Evolutionary conservation across 2,329 filamentous ascomycete genomes (phyloP).

Genomic region (Cladorrhinum sp.): DNA sequence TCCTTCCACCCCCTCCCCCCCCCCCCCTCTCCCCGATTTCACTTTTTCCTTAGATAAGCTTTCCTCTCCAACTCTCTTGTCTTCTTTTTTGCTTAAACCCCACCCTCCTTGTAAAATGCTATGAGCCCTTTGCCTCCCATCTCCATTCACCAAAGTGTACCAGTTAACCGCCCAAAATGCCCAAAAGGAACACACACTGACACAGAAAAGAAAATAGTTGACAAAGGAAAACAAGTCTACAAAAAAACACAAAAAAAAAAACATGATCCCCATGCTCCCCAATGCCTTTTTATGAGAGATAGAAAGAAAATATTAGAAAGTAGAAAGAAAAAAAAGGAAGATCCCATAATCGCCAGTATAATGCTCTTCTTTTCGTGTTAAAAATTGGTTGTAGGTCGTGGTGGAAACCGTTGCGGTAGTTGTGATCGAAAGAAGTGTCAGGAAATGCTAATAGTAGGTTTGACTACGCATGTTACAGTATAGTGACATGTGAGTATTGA

Average conservation of each 20-base stretch:
- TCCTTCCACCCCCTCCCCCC: too few relatives aligned
- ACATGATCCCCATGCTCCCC: slow-evolving; percentile 2
- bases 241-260: slow-evolving; percentile 7
- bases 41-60: too few relatives aligned
- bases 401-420: background rate
- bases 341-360: background rate
- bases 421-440: background rate
- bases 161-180: background rate
- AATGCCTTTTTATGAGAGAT: background rate
- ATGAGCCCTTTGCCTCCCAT: too few relatives aligned
- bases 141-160: too few relatives aligned
- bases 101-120: too few relatives aligned
- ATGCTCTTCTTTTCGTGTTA: background rate
- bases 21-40: too few relatives aligned
- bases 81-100: too few relatives aligned
- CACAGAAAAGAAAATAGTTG: background rate
- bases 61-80: too few relatives aligned
- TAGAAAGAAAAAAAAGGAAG: background rate
- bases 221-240: background rate
- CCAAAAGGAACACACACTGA: background rate
- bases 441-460: too few relatives aligned
- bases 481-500: too few relatives aligned
- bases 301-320: slow-evolving; percentile 8
- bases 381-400: background rate
- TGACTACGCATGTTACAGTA: too few relatives aligned